A percentile compares a stretch with the other conserved stretches of the same genome.
Evolutionary conservation across 176 grass and related monocot genomes (phyloP).

Genomic region (Guadua angustifolia): DNA sequence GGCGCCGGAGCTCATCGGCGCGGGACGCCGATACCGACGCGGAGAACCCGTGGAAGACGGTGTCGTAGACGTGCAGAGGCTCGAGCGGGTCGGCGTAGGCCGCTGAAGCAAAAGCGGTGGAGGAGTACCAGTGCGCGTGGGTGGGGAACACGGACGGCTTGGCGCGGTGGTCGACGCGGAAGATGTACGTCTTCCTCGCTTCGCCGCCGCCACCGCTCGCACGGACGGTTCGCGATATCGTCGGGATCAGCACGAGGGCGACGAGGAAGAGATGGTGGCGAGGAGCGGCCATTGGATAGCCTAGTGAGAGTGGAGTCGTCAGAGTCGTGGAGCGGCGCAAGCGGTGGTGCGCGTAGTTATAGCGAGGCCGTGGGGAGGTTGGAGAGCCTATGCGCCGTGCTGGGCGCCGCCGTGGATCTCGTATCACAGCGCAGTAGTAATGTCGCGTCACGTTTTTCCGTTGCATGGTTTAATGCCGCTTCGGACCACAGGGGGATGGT

Average conservation of each 20-base stretch:
- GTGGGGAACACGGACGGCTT: slow-evolving; percentile 82
- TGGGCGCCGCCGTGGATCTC: slow-evolving; percentile 31
- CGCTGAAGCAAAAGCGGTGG: slow-evolving; percentile 55
- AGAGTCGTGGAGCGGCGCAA: slow-evolving; percentile 36
- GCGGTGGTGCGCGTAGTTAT: slow-evolving; percentile 40
- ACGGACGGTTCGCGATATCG: background rate
- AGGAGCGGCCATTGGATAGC: slow-evolving; percentile 50
- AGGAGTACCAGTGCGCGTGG: slow-evolving; percentile 80
- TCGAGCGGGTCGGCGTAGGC: slow-evolving; percentile 15
- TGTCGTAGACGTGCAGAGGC: slow-evolving; percentile 82
- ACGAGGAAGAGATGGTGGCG: slow-evolving; percentile 25
- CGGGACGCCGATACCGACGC: slow-evolving; percentile 54
- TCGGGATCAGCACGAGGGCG: slow-evolving; percentile 33
- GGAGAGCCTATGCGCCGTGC: background rate
- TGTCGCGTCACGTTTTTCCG: slow-evolving; percentile 19
- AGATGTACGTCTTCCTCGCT: slow-evolving; percentile 74
- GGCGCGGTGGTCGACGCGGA: slow-evolving; percentile 64
- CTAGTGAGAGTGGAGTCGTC: slow-evolving; percentile 14
- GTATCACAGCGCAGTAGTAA: background rate
- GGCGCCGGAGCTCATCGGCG: slow-evolving; percentile 58
- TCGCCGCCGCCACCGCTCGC: background rate
- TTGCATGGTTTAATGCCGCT: slow-evolving; percentile 20
- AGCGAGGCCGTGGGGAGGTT: slow-evolving; percentile 31
- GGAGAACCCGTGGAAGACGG: slow-evolving; percentile 90
- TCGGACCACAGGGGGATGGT: background rate